A percentile compares a stretch with the other conserved stretches of the same genome.
Conservation (phyloP, 2,329 filamentous ascomycete species). For the Tolypocladium inflatum region DNA sequence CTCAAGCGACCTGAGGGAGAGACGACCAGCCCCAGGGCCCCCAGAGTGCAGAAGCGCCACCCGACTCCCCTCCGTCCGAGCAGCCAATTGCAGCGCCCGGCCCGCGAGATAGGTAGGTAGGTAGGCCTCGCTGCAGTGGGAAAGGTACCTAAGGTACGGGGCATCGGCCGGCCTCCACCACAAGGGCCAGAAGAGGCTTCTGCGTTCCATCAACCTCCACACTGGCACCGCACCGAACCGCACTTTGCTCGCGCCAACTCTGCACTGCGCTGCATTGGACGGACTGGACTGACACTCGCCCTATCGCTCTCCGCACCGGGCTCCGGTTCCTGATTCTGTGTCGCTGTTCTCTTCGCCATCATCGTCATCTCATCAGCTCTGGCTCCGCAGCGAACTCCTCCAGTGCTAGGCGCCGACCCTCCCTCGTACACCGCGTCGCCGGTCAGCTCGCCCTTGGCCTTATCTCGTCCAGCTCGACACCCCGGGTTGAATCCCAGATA, state of each 20-base stretch:
- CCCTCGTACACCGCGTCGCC: background rate
- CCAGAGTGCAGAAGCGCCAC: background rate
- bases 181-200: background rate
- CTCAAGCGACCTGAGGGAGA: background rate
- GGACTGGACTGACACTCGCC: background rate
- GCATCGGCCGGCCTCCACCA: background rate
- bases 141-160: background rate
- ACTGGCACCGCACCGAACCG: background rate
- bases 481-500: background rate
- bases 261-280: background rate
- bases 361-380: background rate
- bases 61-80: background rate
- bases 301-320: background rate
- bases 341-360: background rate
- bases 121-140: background rate
- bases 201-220: background rate
- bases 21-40: background rate
- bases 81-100: background rate
- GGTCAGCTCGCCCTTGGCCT: background rate
- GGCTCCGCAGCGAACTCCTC: background rate
- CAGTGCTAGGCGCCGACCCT: background rate
- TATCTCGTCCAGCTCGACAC: background rate
- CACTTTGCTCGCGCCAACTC: background rate
- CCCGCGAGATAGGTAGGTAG: background rate
- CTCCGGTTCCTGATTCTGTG: background rate